Conservation (phyloP, 192 early-diverging fungal genomes). For the Geranomyces michiganensis region DNA sequence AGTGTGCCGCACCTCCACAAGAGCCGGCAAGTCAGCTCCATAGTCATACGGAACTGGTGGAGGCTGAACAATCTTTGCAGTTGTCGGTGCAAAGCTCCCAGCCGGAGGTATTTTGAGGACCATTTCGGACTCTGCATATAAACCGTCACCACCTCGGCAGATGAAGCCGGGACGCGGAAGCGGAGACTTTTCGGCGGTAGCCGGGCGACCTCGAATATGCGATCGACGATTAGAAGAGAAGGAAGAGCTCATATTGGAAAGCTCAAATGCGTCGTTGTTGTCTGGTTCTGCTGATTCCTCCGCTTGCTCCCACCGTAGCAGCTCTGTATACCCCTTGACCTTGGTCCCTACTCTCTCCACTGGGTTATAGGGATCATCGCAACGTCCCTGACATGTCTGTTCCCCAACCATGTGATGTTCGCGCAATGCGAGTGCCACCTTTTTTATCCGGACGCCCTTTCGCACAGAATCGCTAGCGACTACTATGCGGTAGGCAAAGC, state of each 20-base stretch:
- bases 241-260: conserved; percentile 13
- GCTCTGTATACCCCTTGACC: conserved; percentile 36
- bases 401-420: conserved; percentile 51
- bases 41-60: conserved; percentile 23
- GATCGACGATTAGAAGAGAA: background rate
- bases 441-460: conserved; percentile 46
- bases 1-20: conserved; percentile 49
- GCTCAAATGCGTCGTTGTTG: conserved; percentile 22
- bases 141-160: conserved; percentile 49
- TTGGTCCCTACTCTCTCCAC: conserved; percentile 17
- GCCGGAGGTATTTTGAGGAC: conserved; percentile 38
- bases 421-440: conserved; percentile 40
- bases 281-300: conserved; percentile 33
- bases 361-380: conserved; percentile 25
- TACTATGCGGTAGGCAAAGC: conserved; percentile 49
- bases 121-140: conserved; percentile 47
- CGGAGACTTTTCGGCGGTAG: conserved; percentile 14
- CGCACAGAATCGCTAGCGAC: conserved; percentile 48
- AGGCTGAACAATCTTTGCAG: conserved; percentile 30
- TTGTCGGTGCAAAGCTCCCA: conserved; percentile 46
- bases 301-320: conserved; percentile 46
- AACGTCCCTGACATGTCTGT: conserved; percentile 24
- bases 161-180: conserved; percentile 35
- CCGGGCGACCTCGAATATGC: background rate
- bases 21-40: conserved; percentile 30